phyloP scores from a whole-genome alignment of 129 eudicot species.

The Rutidosis leptorrhynchoides region DNA sequence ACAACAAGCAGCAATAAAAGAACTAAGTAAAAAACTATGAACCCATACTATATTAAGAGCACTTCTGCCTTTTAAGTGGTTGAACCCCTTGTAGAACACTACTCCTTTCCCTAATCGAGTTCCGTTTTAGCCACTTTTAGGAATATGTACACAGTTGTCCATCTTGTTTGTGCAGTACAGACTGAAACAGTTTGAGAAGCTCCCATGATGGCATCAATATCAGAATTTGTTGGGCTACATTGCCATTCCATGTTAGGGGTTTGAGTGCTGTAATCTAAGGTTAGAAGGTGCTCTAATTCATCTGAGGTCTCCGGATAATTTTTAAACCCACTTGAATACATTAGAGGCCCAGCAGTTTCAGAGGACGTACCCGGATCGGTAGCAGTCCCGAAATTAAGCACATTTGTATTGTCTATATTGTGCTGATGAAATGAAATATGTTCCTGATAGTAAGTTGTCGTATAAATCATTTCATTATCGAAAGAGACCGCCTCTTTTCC shows the following conservation, averaged over 20 bases:
- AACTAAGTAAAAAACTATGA: background rate
- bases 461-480: slow-evolving; percentile 25
- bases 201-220: background rate
- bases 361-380: slow-evolving; percentile 28
- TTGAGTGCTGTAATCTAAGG: background rate
- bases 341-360: background rate
- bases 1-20: slow-evolving; percentile 16
- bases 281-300: background rate
- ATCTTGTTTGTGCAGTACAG: background rate
- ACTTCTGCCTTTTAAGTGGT: slow-evolving; percentile 29
- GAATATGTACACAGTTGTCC: background rate
- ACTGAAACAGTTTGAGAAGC: slow-evolving; percentile 10
- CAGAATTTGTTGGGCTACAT: slow-evolving; percentile 21
- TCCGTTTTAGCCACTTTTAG: slow-evolving; percentile 22
- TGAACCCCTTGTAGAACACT: slow-evolving; percentile 29
- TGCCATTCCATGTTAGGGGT: slow-evolving; percentile 19
- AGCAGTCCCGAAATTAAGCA: background rate
- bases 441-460: slow-evolving; percentile 5
- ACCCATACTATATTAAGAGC: background rate
- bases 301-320: background rate
- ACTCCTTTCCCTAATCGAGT: slow-evolving; percentile 26
- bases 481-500: slow-evolving; percentile 18
- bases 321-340: background rate
- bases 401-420: slow-evolving; percentile 2
- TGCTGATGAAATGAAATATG: background rate